Evolutionary conservation across 139 green algal species (phyloP), one percentile per base, ranked within the genome.

Genomic region (Axilococcus clingmanii): DNA sequence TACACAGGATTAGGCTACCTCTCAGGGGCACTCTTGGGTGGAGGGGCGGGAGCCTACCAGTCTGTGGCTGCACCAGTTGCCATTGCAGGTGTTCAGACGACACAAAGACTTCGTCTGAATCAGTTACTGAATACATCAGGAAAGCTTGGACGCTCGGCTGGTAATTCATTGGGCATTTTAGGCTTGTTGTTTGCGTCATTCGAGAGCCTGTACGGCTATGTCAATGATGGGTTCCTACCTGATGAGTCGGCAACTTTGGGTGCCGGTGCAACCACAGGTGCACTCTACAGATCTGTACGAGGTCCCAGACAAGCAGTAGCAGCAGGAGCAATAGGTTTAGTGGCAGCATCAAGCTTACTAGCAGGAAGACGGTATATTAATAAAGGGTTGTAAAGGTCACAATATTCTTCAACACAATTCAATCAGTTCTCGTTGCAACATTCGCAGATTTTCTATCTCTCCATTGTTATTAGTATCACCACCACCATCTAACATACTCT

Each of bases 1-100:
- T 95, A 95, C 59, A 91, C 82, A 1, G 86, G 86, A 5, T 38
- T 78, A 11, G 86, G 86, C 2, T 95, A 95, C 52, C 59, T 93
- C 11, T 25, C 48, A 66, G 73, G 73, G 0, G 74, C 74, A 14
- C 3, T 68, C 11, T 25, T 74, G 32, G 76, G 74, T 22, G 76
- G 75, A 17, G 44, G 60, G 20, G 42, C 43, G 31, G 73, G 73
- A 7, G 55, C 71, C 5, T 23, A 52, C 16, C 27, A 33, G 33
- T 63, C 72, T 24, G 7, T 76, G 20, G 33, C 27, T 11, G 27
- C 68, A 9, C 59, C 68, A 12, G 47, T 70, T 15, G 34, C 65
- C 16, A 23, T 66, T n/a, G 50, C 51, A 16, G 57, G 62, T 12
- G 50, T 48, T 11, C 37, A 51, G 20, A 28, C 64, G 35, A 71